Conservation (phyloP, 23 red algal species). For the Porphyridium purpureum region DNA sequence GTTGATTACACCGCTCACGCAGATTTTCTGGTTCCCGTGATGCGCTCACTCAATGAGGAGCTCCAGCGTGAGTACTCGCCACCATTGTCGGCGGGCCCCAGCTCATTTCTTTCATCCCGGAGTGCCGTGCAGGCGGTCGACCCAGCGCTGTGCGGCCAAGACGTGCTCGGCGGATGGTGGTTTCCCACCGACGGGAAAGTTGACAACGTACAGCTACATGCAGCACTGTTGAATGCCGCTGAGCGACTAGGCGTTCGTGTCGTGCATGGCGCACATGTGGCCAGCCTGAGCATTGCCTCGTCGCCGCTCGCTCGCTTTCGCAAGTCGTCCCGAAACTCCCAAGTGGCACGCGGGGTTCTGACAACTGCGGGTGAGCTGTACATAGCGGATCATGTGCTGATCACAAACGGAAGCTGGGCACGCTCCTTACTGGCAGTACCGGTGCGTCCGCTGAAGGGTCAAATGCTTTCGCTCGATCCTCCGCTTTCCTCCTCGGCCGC, state of each 20-base stretch:
- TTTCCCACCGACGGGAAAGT: slow-evolving; percentile 48
- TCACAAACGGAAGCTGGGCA: slow-evolving; percentile 66
- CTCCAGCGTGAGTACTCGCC: slow-evolving; percentile 6
- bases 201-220: slow-evolving; percentile 46
- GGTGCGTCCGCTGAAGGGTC: slow-evolving; percentile 78
- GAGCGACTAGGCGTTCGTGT: slow-evolving; percentile 46
- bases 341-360: slow-evolving; percentile 12
- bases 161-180: slow-evolving; percentile 30
- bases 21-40: slow-evolving; percentile 44
- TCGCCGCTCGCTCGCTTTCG: too few relatives aligned
- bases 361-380: slow-evolving; percentile 9
- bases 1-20: slow-evolving; percentile 18
- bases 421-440: slow-evolving; percentile 42
- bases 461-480: slow-evolving; percentile 59
- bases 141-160: slow-evolving; percentile 20
- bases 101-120: slow-evolving; percentile 12
- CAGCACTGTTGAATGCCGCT: slow-evolving; percentile 46
- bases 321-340: too few relatives aligned
- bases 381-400: slow-evolving; percentile 25
- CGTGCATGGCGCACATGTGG: slow-evolving; percentile 7
- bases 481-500: not conserved
- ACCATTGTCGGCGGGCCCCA: slow-evolving; percentile 7
- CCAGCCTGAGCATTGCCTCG: slow-evolving; percentile 1
- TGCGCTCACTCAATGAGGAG: slow-evolving; percentile 14
- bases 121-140: slow-evolving; percentile 24